Base-by-base conservation (phyloP, 2,329 filamentous ascomycete species). In the Penicillium sp. region DNA sequence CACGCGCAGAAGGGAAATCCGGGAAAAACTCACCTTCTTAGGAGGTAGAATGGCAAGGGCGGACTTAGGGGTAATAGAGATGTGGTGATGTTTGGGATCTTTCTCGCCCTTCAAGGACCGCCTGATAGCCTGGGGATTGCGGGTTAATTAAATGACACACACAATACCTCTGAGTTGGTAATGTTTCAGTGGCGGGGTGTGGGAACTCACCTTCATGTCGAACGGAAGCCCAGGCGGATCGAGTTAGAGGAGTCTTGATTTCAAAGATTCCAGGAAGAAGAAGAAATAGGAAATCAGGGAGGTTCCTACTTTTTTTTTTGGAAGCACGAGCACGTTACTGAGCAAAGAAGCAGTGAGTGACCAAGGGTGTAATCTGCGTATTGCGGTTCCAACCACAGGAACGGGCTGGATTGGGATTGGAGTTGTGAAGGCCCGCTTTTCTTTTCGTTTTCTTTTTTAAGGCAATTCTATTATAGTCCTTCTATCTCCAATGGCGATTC, bases 21-120 rank as follows among this genome's bases (percentile, higher is more conserved):
- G 35, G 24, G 26, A 27, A 67, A 29, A 35, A 68, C 67, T 62
- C 75, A 96, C 91, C 87, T 96, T 96, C 78, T 96, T 96, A 1
- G 93, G 93, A 52, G 93, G 91, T 26, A 95, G 85, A 71, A 96
- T 96, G 52, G 92, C 91, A 64, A 93, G 85, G 42, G 91, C 90
- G 55, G 92, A 89, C 76, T 96, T 96, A 62, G 90, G 88, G 16
- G 88, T 87, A 65, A 96, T 90, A 56, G 89, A 88, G 65, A 90
- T 83, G 71, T 90, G 89, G 56, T 70, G 68, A 49, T 63, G 85
- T 73, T 88, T 86, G 60, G 78, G 74, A 63, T 86, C 84, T 82
- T 92, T 96, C 66, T 96, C 91, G 75, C 90, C 89, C 80, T 96
- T 96, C 78, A 96, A 89, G 61, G 91, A 96, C 78, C 91, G 85